Percentiles rank a stretch among this genome's conserved stretches.
phyloP scores from a whole-genome alignment of 441 rosid species.

The Jatropha podagrica region DNA sequence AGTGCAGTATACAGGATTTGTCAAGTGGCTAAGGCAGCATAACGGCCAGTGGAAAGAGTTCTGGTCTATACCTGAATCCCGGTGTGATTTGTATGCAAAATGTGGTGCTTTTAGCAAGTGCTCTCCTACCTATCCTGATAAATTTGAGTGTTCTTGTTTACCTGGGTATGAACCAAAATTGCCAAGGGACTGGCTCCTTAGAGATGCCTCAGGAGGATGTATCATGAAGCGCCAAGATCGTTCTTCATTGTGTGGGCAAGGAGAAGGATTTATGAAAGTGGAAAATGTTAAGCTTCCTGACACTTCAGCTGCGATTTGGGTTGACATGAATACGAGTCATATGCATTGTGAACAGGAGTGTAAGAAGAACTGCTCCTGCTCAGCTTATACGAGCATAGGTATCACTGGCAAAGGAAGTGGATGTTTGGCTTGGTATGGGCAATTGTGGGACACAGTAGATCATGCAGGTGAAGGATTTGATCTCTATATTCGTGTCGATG shows the following conservation, averaged over 20 bases:
- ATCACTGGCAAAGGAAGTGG: constrained; percentile 7
- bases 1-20: neutral
- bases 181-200: too few species aligned
- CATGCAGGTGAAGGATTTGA: neutral
- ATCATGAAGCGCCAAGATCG: too few species aligned
- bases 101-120: too few species aligned
- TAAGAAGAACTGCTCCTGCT: constrained; percentile 32
- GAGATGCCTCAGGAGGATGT: too few species aligned
- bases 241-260: constrained; percentile 14
- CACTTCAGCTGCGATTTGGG: neutral
- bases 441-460: constrained; percentile 14
- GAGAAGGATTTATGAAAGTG: constrained; percentile 32
- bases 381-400: constrained; percentile 10
- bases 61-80: too few species aligned
- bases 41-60: neutral
- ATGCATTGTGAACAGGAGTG: constrained; percentile 25
- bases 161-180: too few species aligned
- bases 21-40: constrained; percentile 37
- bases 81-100: too few species aligned
- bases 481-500: constrained; percentile 24
- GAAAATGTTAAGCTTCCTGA: neutral
- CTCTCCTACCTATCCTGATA: too few species aligned
- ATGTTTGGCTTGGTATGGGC: constrained; percentile 30
- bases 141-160: too few species aligned
- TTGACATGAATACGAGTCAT: neutral